phyloP scores from a whole-genome alignment of 179 eudicot genomes.

The Pouteria campechiana region DNA sequence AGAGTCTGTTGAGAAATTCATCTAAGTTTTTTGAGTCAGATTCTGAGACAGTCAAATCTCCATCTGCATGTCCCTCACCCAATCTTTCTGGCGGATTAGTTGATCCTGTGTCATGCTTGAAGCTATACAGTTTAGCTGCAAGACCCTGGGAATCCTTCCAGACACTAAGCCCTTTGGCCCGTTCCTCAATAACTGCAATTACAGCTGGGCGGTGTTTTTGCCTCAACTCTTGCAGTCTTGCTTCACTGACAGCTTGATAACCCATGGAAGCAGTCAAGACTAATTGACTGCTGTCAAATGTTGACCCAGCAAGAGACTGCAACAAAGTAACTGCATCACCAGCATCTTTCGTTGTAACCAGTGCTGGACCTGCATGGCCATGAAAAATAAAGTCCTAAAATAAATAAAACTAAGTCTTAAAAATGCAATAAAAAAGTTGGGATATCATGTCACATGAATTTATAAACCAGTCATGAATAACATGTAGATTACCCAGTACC shows the following conservation, averaged over 20 bases:
- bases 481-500: conserved; percentile 41
- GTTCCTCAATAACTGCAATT: conserved; percentile 61
- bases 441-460: too few relatives aligned
- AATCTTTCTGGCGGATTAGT: conserved; percentile 29
- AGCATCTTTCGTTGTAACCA: conserved; percentile 97
- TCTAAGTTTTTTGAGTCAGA: conserved; percentile 40
- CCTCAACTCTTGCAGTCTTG: conserved; percentile 60
- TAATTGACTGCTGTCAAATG: conserved; percentile 99
- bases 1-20: conserved; percentile 25
- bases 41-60: conserved; percentile 28
- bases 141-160: conserved; percentile 65
- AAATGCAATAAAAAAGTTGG: background rate
- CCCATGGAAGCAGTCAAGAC: conserved; percentile 99
- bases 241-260: conserved; percentile 74
- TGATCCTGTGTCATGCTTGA: conserved; percentile 50
- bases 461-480: background rate
- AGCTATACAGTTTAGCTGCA: conserved; percentile 66
- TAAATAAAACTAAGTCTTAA: conserved; percentile 11
- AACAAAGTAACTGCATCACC: conserved; percentile 97
- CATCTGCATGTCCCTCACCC: conserved; percentile 36
- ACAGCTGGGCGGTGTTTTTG: conserved; percentile 74
- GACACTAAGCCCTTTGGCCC: conserved; percentile 63
- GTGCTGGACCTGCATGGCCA: conserved; percentile 87
- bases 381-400: too few relatives aligned
- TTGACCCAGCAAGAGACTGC: conserved; percentile 93